phyloP scores from a whole-genome alignment of 2,329 filamentous ascomycete species.

The Rutstroemia sp. region DNA sequence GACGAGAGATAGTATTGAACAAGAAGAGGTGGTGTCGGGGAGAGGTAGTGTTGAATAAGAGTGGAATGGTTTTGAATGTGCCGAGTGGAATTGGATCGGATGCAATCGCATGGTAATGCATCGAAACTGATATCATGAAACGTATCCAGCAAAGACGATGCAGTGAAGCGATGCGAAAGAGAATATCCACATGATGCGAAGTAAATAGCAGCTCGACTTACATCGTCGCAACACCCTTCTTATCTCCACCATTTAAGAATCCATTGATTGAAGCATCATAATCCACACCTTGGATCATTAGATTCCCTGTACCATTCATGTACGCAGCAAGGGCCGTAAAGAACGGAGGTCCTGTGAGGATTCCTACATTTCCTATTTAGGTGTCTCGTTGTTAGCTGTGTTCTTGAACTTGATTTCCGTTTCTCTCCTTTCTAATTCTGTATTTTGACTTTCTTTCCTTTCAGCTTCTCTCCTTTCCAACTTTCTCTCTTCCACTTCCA shows the following conservation, averaged over 20 bases:
- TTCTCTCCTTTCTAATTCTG: neutral
- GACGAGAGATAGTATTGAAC: neutral
- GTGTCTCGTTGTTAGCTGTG: neutral
- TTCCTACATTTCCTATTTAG: conserved; percentile 22
- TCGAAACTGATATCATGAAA: too few relatives aligned
- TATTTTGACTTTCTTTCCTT: neutral
- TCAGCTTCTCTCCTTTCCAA: neutral
- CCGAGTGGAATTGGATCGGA: too few relatives aligned
- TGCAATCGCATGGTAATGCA: too few relatives aligned
- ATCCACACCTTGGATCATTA: conserved; percentile 45
- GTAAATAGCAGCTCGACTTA: neutral
- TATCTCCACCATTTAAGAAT: conserved; percentile 40
- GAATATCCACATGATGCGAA: too few relatives aligned
- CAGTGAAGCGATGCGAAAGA: too few relatives aligned
- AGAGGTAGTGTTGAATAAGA: neutral
- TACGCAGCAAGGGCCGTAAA: conserved; percentile 23
- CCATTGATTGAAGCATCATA: conserved; percentile 41
- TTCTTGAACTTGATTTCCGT: neutral
- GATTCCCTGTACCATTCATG: conserved; percentile 33
- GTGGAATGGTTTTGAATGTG: neutral
- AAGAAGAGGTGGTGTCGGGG: neutral
- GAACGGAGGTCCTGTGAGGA: conserved; percentile 23
- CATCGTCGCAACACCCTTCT: conserved; percentile 37
- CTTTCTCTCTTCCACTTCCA: neutral
- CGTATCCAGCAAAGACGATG: too few relatives aligned